A percentile compares a stretch with the other conserved stretches of the same genome.
These are phyloP conservation scores for Zymoseptoria pseudotritici DNA, from an alignment of 2,329 filamentous ascomycete genomes.

Conservation along the genomic window DNA sequence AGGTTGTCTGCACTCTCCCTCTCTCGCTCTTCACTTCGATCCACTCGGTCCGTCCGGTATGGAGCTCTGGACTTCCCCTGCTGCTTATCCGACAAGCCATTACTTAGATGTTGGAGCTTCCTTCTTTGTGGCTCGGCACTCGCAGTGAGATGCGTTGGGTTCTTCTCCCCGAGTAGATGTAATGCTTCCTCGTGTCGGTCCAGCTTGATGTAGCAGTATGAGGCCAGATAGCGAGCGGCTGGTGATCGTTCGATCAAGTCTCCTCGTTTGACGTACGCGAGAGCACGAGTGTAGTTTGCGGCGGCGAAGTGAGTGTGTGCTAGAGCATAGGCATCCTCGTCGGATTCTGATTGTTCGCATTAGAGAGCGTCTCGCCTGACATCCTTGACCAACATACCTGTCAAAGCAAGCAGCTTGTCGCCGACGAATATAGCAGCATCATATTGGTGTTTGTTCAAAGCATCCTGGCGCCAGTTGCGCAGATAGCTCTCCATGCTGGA, in stretches of 20 bases:
- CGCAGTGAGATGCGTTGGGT: conserved; percentile 78
- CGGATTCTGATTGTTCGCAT: conserved; percentile 57
- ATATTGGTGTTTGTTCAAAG: conserved; percentile 90
- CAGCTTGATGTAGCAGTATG: conserved; percentile 91
- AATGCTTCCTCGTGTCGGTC: conserved; percentile 84
- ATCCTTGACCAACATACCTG: conserved; percentile 49
- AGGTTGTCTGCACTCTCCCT: conserved; percentile 66
- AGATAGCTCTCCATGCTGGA: conserved; percentile 82
- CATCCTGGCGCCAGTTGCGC: conserved; percentile 90
- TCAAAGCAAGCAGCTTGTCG: conserved; percentile 91
- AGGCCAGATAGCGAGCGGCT: conserved; percentile 85
- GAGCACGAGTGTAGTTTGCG: conserved; percentile 87
- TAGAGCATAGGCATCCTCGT: conserved; percentile 92
- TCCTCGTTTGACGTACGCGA: conserved; percentile 75
- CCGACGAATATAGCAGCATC: conserved; percentile 95
- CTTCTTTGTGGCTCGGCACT: conserved; percentile 58
- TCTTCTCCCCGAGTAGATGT: conserved; percentile 78
- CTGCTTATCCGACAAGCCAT: conserved; percentile 39
- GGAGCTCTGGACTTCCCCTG: conserved; percentile 33
- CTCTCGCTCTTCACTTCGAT: conserved; percentile 55
- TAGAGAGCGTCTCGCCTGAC: not conserved
- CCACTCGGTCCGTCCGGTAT: conserved; percentile 44
- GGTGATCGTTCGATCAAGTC: conserved; percentile 75
- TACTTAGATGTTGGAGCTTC: conserved; percentile 61
- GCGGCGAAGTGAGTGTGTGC: conserved; percentile 97